Evolutionary conservation across 139 green algal genomes (phyloP).

Genomic region (Pseudopediastrum boryanum): DNA sequence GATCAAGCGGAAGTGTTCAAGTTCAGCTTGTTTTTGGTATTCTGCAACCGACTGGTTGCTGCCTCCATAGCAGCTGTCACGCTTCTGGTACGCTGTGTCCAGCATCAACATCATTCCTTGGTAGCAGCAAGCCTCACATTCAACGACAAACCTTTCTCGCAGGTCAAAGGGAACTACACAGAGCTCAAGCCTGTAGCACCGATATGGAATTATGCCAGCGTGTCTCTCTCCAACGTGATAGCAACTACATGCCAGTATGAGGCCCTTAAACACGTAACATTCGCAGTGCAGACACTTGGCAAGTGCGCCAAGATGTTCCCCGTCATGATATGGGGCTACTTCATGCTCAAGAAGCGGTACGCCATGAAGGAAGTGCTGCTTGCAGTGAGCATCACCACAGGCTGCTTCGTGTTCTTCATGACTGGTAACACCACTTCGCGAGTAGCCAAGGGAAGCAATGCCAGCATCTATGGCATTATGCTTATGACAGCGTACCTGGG

Average conservation of each 20-base stretch:
- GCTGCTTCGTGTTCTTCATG: constrained; percentile 88
- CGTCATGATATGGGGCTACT: constrained; percentile 96
- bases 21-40: constrained; percentile 92
- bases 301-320: constrained; percentile 97
- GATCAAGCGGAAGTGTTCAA: constrained; percentile 81
- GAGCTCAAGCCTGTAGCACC: constrained; percentile 75
- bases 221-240: constrained; percentile 93
- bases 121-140: background rate
- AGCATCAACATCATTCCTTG: background rate
- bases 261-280: constrained; percentile 96
- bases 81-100: constrained; percentile 48
- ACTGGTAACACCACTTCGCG: constrained; percentile 47
- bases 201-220: constrained; percentile 76
- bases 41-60: constrained; percentile 93
- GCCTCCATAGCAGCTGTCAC: constrained; percentile 57
- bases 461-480: constrained; percentile 67
- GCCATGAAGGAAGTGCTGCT: constrained; percentile 78
- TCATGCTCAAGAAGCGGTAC: constrained; percentile 92
- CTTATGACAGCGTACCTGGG: constrained; percentile 95
- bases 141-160: background rate
- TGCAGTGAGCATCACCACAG: constrained; percentile 79
- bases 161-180: constrained; percentile 50
- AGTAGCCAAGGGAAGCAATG: constrained; percentile 31
- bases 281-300: constrained; percentile 93
- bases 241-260: constrained; percentile 99